Conservation (phyloP, 345 rosid species). For the Eucalyptus cloeziana region DNA sequence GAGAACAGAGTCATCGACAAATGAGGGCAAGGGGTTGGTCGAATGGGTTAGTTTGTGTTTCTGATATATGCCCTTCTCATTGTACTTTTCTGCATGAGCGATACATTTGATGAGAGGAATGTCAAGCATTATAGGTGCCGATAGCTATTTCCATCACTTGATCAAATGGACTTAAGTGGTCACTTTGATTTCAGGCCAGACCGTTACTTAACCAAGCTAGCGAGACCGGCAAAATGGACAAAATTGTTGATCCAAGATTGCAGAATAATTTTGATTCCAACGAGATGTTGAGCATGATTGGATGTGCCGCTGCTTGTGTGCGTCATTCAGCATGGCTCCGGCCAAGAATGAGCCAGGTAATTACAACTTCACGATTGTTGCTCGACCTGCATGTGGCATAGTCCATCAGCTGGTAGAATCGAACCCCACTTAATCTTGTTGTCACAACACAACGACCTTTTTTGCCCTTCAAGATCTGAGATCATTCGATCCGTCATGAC, state of each 20-base stretch:
- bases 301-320: conserved; percentile 70
- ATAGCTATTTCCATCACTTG: background rate
- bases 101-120: background rate
- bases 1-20: conserved; percentile 20
- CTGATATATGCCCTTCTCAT: background rate
- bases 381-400: background rate
- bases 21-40: conserved; percentile 52
- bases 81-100: background rate
- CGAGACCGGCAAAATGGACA: conserved; percentile 16
- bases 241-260: conserved; percentile 47
- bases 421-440: background rate
- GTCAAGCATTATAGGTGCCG: background rate
- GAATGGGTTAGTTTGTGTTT: conserved; percentile 42
- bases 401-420: background rate
- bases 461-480: background rate
- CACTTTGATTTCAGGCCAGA: conserved; percentile 31
- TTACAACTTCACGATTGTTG: background rate
- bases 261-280: conserved; percentile 20
- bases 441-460: background rate
- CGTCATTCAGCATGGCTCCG: conserved; percentile 65
- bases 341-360: conserved; percentile 77
- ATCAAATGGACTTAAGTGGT: background rate
- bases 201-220: conserved; percentile 44
- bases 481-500: background rate
- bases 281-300: conserved; percentile 53